Percentiles rank a stretch among this genome's conserved stretches.
Evolutionary conservation across 1,284 basidiomycete genomes (phyloP).

Genomic region (Melanopsichium pennsylvanicum): DNA sequence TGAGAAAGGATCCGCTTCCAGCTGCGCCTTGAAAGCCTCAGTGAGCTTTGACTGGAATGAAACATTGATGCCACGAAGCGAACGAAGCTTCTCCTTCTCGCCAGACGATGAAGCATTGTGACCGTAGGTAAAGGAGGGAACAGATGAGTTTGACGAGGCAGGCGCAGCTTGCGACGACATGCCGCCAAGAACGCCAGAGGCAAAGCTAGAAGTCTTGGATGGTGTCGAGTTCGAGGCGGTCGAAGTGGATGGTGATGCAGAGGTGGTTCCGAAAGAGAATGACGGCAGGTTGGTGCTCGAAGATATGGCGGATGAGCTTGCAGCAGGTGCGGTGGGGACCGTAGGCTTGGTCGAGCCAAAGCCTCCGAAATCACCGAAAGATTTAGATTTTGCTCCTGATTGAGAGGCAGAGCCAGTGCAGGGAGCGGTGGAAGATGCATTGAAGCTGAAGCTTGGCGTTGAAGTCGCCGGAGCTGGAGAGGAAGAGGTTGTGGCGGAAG

Average conservation of each 20-base stretch:
- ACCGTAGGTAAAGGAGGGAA: slow-evolving; percentile 4
- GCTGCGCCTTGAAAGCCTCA: slow-evolving; percentile 33
- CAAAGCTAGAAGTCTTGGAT: slow-evolving; percentile 16
- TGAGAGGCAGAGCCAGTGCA: too few species aligned
- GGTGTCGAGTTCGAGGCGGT: slow-evolving; percentile 7
- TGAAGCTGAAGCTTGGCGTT: too few species aligned
- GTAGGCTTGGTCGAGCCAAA: too few species aligned
- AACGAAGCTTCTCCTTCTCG: slow-evolving; percentile 23
- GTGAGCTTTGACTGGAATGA: slow-evolving; percentile 24
- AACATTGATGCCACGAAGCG: slow-evolving; percentile 33
- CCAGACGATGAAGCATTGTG: not conserved
- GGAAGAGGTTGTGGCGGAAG: slow-evolving; percentile 3
- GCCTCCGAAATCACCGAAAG: too few species aligned
- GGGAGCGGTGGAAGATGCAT: too few species aligned
- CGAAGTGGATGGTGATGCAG: slow-evolving; percentile 8
- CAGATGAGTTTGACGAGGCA: not conserved
- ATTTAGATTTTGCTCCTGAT: too few species aligned
- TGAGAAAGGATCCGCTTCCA: slow-evolving; percentile 33
- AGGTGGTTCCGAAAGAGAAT: not conserved
- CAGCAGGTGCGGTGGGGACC: not conserved
- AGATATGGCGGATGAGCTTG: not conserved
- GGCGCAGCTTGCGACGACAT: slow-evolving; percentile 11
- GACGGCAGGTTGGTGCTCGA: too few species aligned
- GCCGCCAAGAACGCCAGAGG: slow-evolving; percentile 9
- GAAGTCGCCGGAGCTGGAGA: slow-evolving; percentile 5